A percentile compares a stretch with the other conserved stretches of the same genome.
Evolutionary conservation across 352 stramenopile species (phyloP).

Genomic region (Plasmopara viticola): DNA sequence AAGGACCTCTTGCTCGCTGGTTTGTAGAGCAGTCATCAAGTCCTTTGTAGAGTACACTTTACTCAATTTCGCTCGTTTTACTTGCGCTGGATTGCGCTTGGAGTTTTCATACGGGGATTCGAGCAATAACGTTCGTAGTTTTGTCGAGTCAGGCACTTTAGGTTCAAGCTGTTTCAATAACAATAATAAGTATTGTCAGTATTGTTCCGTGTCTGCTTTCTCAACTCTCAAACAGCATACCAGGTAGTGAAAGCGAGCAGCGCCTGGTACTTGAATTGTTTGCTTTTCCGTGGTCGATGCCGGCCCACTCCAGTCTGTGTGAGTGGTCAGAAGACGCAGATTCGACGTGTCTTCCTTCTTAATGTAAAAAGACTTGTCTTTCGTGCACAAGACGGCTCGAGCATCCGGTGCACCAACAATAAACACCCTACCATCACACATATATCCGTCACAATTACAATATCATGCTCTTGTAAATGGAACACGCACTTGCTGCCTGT

Average conservation of each 20-base stretch:
- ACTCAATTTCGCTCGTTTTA: constrained; percentile 44
- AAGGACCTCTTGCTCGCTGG: constrained; percentile 58
- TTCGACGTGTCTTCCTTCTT: constrained; percentile 82
- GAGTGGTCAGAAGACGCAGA: constrained; percentile 56
- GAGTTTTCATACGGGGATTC: constrained; percentile 52
- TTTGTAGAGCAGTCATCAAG: constrained; percentile 53
- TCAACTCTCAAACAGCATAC: constrained; percentile 15
- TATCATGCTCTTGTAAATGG: neutral
- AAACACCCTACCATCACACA: constrained; percentile 32
- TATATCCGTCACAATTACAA: neutral
- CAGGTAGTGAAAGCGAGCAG: constrained; percentile 59
- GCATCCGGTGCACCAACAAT: constrained; percentile 52
- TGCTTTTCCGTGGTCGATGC: constrained; percentile 18
- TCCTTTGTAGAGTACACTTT: constrained; percentile 57
- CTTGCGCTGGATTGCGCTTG: constrained; percentile 7
- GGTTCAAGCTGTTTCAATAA: constrained; percentile 42
- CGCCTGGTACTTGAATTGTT: constrained; percentile 48
- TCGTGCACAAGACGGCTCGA: constrained; percentile 66
- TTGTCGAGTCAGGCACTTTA: constrained; percentile 47
- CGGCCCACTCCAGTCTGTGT: constrained; percentile 40
- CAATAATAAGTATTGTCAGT: neutral
- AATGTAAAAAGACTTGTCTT: constrained; percentile 61
- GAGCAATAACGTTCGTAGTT: constrained; percentile 57
- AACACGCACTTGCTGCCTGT: constrained; percentile 36
- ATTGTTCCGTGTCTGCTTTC: neutral